phyloP scores from a whole-genome alignment of 805 yeast species.

The Tetrapisispora phaffii region DNA sequence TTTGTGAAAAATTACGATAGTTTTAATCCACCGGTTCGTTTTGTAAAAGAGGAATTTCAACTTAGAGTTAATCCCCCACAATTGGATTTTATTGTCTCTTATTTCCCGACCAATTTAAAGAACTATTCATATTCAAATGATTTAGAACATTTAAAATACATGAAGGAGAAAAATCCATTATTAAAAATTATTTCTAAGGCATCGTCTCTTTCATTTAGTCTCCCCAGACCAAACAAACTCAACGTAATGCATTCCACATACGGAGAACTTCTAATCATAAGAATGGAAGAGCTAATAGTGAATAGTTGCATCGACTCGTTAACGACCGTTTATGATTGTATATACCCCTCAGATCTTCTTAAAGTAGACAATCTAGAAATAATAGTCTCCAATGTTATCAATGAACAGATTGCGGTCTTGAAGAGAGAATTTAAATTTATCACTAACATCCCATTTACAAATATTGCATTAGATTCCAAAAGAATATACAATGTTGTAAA shows the following conservation, averaged over 20 bases:
- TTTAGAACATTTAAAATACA: neutral
- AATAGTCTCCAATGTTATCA: constrained; percentile 11
- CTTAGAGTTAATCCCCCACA: constrained; percentile 3
- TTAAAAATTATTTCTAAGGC: constrained; percentile 4
- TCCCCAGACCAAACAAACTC: neutral
- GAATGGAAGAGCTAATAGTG: constrained; percentile 18
- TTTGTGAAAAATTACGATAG: constrained; percentile 12
- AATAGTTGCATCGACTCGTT: constrained; percentile 21
- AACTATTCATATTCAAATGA: constrained; percentile 8
- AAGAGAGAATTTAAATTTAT: constrained; percentile 12
- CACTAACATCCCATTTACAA: constrained; percentile 16
- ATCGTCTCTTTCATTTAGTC: neutral
- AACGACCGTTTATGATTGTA: constrained; percentile 18
- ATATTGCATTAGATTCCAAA: constrained; percentile 21
- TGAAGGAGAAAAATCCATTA: constrained; percentile 3
- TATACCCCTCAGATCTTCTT: constrained; percentile 14
- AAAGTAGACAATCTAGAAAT: constrained; percentile 3
- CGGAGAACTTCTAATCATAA: constrained; percentile 15
- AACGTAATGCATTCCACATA: constrained; percentile 8
- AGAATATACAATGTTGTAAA: constrained; percentile 30
- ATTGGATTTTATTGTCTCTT: constrained; percentile 5
- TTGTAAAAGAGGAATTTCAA: constrained; percentile 7
- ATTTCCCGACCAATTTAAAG: constrained; percentile 9
- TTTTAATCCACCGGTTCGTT: constrained; percentile 1
- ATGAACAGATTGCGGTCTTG: constrained; percentile 19